phyloP scores from a whole-genome alignment of 1,284 basidiomycete species.

The Trichosporon sp. region DNA sequence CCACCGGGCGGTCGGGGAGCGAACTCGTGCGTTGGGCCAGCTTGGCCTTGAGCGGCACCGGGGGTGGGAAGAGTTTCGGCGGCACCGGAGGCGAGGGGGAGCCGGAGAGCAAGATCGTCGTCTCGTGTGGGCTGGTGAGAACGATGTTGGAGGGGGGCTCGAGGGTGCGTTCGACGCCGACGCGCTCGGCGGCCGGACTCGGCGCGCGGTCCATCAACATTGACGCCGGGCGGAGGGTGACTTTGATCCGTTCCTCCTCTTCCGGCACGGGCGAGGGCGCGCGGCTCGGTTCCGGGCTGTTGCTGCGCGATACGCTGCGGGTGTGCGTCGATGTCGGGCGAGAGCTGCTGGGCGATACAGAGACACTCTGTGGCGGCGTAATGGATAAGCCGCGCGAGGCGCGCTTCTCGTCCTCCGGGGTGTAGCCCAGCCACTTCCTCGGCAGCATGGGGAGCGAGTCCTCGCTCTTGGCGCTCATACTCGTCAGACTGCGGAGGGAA shows the following conservation, averaged over 20 bases:
- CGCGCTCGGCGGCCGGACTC: neutral
- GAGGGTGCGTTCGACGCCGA: neutral
- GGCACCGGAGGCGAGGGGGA: neutral
- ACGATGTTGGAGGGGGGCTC: neutral
- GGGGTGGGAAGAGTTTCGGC: neutral
- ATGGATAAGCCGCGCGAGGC: neutral
- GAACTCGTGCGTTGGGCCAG: neutral
- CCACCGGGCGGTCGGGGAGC: neutral
- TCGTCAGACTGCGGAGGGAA: neutral
- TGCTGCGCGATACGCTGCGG: neutral
- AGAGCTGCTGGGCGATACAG: neutral
- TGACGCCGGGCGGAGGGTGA: conserved; percentile 1
- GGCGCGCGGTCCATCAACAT: neutral
- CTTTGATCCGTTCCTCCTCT: neutral
- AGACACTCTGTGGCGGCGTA: neutral
- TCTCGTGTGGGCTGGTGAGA: conserved; percentile 4
- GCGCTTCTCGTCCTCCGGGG: neutral
- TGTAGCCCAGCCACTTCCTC: conserved; percentile 11
- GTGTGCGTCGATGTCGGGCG: conserved; percentile 5
- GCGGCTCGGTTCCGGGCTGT: neutral
- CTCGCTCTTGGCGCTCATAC: neutral
- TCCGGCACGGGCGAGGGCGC: neutral
- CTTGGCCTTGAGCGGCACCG: neutral
- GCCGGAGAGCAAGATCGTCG: neutral
- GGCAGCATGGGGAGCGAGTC: conserved; percentile 1